Evolutionary conservation across 2,329 filamentous ascomycete species (phyloP), one percentile per base, ranked within the genome.

Genomic region (Claviceps sorghi): DNA sequence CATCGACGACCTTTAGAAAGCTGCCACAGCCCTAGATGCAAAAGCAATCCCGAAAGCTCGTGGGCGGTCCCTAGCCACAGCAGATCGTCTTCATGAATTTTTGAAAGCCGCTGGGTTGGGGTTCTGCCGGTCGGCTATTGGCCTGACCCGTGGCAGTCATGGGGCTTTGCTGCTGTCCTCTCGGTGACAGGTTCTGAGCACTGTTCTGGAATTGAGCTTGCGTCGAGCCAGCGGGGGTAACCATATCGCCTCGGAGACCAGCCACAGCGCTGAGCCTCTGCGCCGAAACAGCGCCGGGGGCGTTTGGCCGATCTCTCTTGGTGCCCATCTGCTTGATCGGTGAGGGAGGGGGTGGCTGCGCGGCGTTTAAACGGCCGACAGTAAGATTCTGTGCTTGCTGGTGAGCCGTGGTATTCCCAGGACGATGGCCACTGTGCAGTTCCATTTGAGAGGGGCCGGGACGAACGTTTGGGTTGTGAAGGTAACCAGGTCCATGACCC

Each of bases 141-240:
- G 70, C 71, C 63, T 71, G 72, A 58, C 76, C 71, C 64, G 75
- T 73, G 50, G 65, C 65, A 47, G 73, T 77, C 72, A 81, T 74
- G 54, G 75, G 78, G 54, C 76, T 74, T 64, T 82, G 80, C 56
- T 77, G 74, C 55, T 77, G 78, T 64, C 79, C 77, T 58, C 77
- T 75, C 62, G 78, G 81, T 62, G 85, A 79, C 58, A 95, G 78
- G 68, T 95, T 93, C 67, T 88, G 87, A 64, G 86, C 87, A 73
- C 88, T 95, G 77, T 88, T 91, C 74, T 95, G 89, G 77, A 95
- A 96, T 67, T 96, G 91, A 59, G 91, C 91, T 70, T 94, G 88
- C 58, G 88, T 96, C 65, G 88, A 95, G 62, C 86, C 88, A 65
- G 90, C 84, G 61, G 89, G 87, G 58, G 90, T 91, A 64, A 82